Conservation (phyloP, 306 rosid genomes). For the Ammopiptanthus mongolicus region DNA sequence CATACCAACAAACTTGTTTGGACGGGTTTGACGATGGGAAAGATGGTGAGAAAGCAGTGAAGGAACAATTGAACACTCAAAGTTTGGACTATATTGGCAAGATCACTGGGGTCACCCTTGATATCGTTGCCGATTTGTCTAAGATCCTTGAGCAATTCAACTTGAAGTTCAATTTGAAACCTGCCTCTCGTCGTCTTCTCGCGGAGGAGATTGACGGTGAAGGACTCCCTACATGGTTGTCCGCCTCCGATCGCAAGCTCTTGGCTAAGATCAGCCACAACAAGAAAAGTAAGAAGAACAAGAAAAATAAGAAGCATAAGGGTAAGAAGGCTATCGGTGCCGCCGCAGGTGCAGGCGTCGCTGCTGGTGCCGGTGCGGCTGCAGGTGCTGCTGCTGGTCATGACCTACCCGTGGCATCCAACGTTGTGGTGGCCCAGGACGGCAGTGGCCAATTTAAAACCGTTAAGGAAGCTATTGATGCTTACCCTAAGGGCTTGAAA, state of each 20-base stretch:
- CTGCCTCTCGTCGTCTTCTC: constrained; percentile 50
- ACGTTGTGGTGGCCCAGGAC: constrained; percentile 69
- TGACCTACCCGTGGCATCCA: background rate
- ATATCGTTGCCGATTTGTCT: constrained; percentile 34
- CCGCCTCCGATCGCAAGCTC: constrained; percentile 45
- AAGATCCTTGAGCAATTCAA: constrained; percentile 26
- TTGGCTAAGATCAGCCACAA: constrained; percentile 5
- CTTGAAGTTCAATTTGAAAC: constrained; percentile 35
- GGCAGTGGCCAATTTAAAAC: constrained; percentile 58
- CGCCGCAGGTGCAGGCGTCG: background rate
- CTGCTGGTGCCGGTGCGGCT: background rate
- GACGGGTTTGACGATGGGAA: constrained; percentile 30
- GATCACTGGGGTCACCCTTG: constrained; percentile 57
- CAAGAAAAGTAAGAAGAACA: too few species aligned
- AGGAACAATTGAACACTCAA: background rate
- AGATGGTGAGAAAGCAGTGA: constrained; percentile 17
- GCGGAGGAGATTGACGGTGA: constrained; percentile 24
- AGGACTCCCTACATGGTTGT: constrained; percentile 60
- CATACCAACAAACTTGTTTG: constrained; percentile 52
- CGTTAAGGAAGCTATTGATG: constrained; percentile 43
- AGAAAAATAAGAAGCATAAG: too few species aligned
- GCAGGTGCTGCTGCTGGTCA: background rate
- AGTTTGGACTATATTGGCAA: constrained; percentile 30
- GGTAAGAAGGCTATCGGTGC: background rate
- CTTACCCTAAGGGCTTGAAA: constrained; percentile 33